Base-by-base conservation (phyloP, 129 eudicot genomes). In the Tagetes erecta region DNA sequence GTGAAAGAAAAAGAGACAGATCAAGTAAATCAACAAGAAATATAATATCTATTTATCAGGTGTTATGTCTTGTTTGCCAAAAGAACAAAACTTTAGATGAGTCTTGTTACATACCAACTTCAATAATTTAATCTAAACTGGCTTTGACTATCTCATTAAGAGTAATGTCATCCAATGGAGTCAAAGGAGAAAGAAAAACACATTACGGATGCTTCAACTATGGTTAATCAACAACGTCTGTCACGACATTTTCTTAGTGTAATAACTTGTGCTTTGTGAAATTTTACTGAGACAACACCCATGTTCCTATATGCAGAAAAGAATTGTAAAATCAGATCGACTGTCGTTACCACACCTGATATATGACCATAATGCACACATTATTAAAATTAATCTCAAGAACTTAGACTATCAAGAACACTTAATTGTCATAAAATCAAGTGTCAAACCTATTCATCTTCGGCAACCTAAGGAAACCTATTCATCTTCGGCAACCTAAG, bases 181-280 rank as follows among this genome's bases (percentile, higher is more conserved):
- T 33, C 73, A 68, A 10, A 46, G 44, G 13, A 5, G 8, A 46
- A 67, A 49, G 27, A 47, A 31, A 13, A 68, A 14, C 44, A 31
- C 73, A n/a, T 6, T 34, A 49, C 12, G 49, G 31, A 39, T 49
- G 9, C 47, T 47, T 47, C 12, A 47, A 31, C 57, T 30, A 44
- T 46, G 10, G 73, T 3, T 45, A 7, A 47, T 68, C 27, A 66
- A 41, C 20, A 12, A 35, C 41, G 9, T 46, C 41, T 41, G 72
- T 33, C 34, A 35, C 74, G 27, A 2, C 9, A 40, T 35, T 36
- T 69, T 50, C 31, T 49, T 45, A 45, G 35, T 4, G 13, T 3
- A 5, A 62, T 35, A 62, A 62, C 67, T 36, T 62, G 67, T 62
- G 67, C 27, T 50, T 70, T 63, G 14, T 70, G 74, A 51, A n/a